These are phyloP conservation scores for Sindora glabra DNA, from an alignment of 306 rosid genomes.

Conservation along the genomic window DNA sequence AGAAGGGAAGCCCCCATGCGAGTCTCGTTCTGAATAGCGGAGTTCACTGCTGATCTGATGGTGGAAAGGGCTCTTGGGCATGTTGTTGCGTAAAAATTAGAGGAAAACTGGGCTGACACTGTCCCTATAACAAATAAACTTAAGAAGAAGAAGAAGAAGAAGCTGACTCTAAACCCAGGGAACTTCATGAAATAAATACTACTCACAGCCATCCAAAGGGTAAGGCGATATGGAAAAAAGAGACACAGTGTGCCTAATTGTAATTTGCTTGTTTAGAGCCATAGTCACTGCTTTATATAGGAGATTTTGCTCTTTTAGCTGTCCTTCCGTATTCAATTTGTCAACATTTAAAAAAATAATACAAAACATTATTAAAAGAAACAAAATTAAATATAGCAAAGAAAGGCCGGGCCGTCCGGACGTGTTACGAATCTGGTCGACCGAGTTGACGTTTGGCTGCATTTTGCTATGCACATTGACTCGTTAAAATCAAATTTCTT, in stretches of 20 bases:
- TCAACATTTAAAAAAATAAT: not conserved
- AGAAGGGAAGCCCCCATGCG: conserved; percentile 89
- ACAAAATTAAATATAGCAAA: too few species aligned
- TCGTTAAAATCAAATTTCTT: too few species aligned
- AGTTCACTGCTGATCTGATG: conserved; percentile 26
- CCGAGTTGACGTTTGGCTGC: too few species aligned
- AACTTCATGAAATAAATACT: not conserved
- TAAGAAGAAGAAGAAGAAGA: conserved; percentile 3
- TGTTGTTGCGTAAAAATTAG: conserved; percentile 27
- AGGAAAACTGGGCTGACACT: conserved; percentile 47
- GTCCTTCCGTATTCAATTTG: not conserved
- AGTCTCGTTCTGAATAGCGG: conserved; percentile 40
- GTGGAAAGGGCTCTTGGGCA: conserved; percentile 59
- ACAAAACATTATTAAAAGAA: too few species aligned
- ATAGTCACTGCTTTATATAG: not conserved
- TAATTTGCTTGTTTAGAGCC: not conserved
- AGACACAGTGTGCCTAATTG: not conserved
- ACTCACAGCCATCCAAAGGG: not conserved
- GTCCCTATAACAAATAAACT: conserved; percentile 14
- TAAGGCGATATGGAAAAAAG: too few species aligned
- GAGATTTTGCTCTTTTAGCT: not conserved
- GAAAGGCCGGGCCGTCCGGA: too few species aligned
- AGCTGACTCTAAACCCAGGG: not conserved
- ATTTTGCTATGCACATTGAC: too few species aligned
- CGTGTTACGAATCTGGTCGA: too few species aligned